Evolutionary conservation across 805 yeast genomes (phyloP), one percentile per base, ranked within the genome.

Genomic region (Ogataea angusta): DNA sequence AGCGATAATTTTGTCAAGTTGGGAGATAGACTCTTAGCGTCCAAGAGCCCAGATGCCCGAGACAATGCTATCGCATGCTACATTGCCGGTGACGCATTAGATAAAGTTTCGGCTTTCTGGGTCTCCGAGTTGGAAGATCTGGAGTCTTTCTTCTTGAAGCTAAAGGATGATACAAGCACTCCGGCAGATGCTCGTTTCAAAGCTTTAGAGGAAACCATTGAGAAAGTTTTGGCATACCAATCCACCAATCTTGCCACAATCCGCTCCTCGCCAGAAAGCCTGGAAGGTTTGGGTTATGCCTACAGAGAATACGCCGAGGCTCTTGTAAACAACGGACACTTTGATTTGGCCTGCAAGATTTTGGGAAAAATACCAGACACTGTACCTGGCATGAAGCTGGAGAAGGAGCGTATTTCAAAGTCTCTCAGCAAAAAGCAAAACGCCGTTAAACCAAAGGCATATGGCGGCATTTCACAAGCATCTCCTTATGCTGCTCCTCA

Each of bases 131-230:
- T 76, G 38, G 63, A 69, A 7, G 65, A 48, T 3, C 60, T 64
- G 44, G 80, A 76, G 54, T 42, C 53, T 5, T 54, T 53, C 24
- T 65, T 70, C 40, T 67, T 84, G 54, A 64, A 72, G 34, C 56
- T 68, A 21, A 33, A 31, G n/a, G 82, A 78, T 48, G 63, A 66
- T 8, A 61, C 68, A 27, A 48, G 68, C 27, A 76, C 95, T 3
- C 79, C 87, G 1, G 82, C 84, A 40, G 93, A 84, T 49, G 95
- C 96, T 16, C 88, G 88, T 55, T 80, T 84, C 51, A 84, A 78
- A 51, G 84, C 96, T 7, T 69, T 91, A 59, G 82, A 83, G 38
- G 82, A 78, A 54, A 83, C 89, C 57, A 84, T 87, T 38, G 95
- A 86, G 60, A 90, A 90, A 63, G 75, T 90, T 46, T 76, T 88